These are phyloP conservation scores for Akanthomyces lecanii DNA, from an alignment of 2,329 filamentous ascomycete species.

Conservation along the genomic window DNA sequence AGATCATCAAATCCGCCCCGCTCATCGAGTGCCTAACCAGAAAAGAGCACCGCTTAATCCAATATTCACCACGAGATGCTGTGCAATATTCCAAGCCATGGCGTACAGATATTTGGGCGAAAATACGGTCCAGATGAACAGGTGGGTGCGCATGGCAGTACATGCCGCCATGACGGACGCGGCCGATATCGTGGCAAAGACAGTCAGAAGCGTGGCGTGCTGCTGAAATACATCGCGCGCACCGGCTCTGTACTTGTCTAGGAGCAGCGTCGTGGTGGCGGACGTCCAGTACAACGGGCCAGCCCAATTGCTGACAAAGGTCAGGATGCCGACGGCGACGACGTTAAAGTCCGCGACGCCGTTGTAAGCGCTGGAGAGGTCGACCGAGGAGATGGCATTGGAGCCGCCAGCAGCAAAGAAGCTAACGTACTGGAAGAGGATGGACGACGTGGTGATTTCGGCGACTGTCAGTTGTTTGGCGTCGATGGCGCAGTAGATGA, in stretches of 20 bases:
- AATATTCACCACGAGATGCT: constrained; percentile 73
- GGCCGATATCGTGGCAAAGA: constrained; percentile 63
- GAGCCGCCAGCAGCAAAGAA: constrained; percentile 91
- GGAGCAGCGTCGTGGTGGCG: constrained; percentile 57
- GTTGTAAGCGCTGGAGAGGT: constrained; percentile 93
- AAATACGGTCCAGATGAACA: constrained; percentile 99
- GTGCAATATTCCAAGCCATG: constrained; percentile 79
- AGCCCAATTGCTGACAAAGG: constrained; percentile 88
- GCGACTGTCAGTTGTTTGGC: constrained; percentile 41
- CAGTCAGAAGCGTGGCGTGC: constrained; percentile 63
- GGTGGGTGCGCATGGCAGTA: constrained; percentile 74
- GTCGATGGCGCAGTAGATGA: constrained; percentile 50
- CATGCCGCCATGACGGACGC: constrained; percentile 84
- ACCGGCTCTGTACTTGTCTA: constrained; percentile 34
- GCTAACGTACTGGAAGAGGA: constrained; percentile 74
- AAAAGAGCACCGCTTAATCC: constrained; percentile 56
- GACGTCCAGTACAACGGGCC: constrained; percentile 84
- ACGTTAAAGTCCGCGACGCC: constrained; percentile 79
- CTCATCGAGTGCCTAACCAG: constrained; percentile 40
- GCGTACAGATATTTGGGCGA: constrained; percentile 94
- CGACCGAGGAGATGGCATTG: constrained; percentile 93
- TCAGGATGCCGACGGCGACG: constrained; percentile 73
- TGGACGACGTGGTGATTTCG: constrained; percentile 63
- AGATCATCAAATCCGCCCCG: too few species aligned
- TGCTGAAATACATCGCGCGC: constrained; percentile 33